A percentile compares a stretch with the other conserved stretches of the same genome.
phyloP scores from a whole-genome alignment of 371 early-diverging fungal species.

The Syncephalastrum monosporum region DNA sequence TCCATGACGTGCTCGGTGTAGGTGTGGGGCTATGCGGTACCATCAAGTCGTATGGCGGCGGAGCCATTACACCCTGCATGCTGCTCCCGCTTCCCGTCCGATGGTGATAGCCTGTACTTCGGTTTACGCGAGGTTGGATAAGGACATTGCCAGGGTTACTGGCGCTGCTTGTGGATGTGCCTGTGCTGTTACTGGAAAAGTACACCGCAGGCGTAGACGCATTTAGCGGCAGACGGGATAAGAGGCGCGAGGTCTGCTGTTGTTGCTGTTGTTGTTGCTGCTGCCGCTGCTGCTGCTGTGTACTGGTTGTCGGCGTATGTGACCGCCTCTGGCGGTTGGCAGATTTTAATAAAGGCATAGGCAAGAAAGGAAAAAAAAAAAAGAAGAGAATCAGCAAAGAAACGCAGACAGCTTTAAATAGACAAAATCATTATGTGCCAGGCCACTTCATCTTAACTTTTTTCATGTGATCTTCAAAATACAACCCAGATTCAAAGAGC shows the following conservation, averaged over 20 bases:
- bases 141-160: conserved; percentile 1
- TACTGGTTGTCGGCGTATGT: conserved; percentile 12
- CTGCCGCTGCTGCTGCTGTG: too few relatives aligned
- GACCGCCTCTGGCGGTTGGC: conserved; percentile 13
- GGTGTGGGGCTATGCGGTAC: conserved; percentile 17
- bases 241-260: conserved; percentile 4
- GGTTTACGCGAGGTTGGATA: conserved; percentile 13
- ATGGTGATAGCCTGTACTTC: conserved; percentile 12
- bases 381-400: conserved; percentile 3
- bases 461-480: conserved; percentile 6
- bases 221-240: conserved; percentile 21
- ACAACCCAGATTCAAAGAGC: too few relatives aligned
- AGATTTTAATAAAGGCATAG: conserved; percentile 5
- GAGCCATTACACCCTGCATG: neutral
- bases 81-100: conserved; percentile 5
- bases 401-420: conserved; percentile 1
- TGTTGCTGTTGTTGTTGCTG: too few relatives aligned
- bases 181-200: conserved; percentile 5
- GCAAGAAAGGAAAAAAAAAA: conserved; percentile 7
- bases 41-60: conserved; percentile 16
- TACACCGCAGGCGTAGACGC: conserved; percentile 19
- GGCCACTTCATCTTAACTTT: conserved; percentile 1
- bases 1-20: conserved; percentile 39
- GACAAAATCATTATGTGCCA: too few relatives aligned
- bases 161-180: too few relatives aligned